These are phyloP conservation scores for Beta corolliflora DNA, from an alignment of 179 eudicot species.

Conservation along the genomic window DNA sequence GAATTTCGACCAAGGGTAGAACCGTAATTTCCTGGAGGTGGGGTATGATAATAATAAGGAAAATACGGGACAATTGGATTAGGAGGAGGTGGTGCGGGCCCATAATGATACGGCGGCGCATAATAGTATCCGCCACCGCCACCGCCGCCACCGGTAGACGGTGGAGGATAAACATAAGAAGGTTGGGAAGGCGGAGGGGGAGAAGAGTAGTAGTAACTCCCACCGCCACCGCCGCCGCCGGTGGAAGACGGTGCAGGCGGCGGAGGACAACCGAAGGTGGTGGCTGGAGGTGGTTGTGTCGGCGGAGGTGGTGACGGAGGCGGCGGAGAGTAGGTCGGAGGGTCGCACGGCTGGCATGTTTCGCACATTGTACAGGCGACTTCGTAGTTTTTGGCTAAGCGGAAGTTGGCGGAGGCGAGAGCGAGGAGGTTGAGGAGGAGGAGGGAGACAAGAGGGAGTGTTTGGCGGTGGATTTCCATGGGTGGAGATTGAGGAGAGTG, in stretches of 20 bases:
- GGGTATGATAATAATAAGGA: conserved; percentile 68
- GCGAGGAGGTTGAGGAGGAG: conserved; percentile 10
- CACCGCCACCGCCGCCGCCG: conserved; percentile 33
- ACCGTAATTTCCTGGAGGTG: conserved; percentile 44
- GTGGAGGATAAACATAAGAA: conserved; percentile 35
- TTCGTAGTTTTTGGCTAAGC: conserved; percentile 60
- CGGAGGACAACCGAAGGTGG: conserved; percentile 39
- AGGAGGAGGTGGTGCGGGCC: conserved; percentile 71
- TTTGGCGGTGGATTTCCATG: conserved; percentile 15
- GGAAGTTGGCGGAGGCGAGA: conserved; percentile 29
- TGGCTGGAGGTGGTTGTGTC: conserved; percentile 44
- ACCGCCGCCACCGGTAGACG: conserved; percentile 13
- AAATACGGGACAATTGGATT: conserved; percentile 86
- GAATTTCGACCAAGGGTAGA: conserved; percentile 8
- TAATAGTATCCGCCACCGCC: conserved; percentile 27
- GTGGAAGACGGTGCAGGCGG: conserved; percentile 37
- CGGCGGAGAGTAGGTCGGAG: conserved; percentile 25
- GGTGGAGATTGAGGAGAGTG: neutral
- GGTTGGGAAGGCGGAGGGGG: conserved; percentile 43
- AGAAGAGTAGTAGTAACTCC: conserved; percentile 38
- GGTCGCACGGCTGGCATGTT: conserved; percentile 68
- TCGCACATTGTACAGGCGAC: conserved; percentile 78
- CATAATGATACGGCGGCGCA: conserved; percentile 38
- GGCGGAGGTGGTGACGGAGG: conserved; percentile 46
- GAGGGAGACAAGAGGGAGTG: conserved; percentile 11